Conservation (phyloP, 2,329 filamentous ascomycete genomes). For the Fusarium begoniae region DNA sequence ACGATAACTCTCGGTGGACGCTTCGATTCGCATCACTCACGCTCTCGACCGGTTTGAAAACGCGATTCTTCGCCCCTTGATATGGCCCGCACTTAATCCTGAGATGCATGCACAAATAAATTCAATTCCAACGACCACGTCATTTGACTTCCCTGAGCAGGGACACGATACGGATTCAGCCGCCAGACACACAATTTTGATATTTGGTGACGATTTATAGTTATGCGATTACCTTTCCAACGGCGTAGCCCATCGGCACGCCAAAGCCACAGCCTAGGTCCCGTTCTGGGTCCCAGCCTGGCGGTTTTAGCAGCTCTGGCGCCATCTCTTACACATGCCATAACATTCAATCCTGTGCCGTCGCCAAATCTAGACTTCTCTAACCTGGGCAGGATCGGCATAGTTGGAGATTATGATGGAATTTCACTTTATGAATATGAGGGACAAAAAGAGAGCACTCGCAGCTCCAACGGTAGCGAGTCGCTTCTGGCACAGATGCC, state of each 20-base stretch:
- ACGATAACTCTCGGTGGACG: not conserved
- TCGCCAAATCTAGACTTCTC: constrained; percentile 80
- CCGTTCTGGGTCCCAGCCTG: constrained; percentile 44
- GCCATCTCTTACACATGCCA: constrained; percentile 56
- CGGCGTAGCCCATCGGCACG: constrained; percentile 53
- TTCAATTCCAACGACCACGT: constrained; percentile 23
- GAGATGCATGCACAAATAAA: constrained; percentile 43
- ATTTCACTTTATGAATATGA: constrained; percentile 90
- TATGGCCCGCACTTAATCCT: constrained; percentile 41
- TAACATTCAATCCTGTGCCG: constrained; percentile 70
- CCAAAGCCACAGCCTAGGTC: constrained; percentile 44
- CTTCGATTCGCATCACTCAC: constrained; percentile 4
- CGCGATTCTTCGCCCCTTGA: constrained; percentile 37
- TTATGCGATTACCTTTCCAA: constrained; percentile 60
- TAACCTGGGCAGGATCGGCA: constrained; percentile 81
- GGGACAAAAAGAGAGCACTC: constrained; percentile 76
- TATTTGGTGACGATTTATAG: constrained; percentile 39
- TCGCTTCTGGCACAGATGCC: constrained; percentile 84
- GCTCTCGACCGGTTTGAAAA: constrained; percentile 17
- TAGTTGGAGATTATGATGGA: constrained; percentile 89
- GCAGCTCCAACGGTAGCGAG: constrained; percentile 79
- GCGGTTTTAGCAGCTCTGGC: constrained; percentile 54
- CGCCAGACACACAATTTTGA: constrained; percentile 14
- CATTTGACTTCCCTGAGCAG: constrained; percentile 11
- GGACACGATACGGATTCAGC: not conserved